Conservation (phyloP, 2,329 filamentous ascomycete genomes). For the Bipolaris sorokiniana region DNA sequence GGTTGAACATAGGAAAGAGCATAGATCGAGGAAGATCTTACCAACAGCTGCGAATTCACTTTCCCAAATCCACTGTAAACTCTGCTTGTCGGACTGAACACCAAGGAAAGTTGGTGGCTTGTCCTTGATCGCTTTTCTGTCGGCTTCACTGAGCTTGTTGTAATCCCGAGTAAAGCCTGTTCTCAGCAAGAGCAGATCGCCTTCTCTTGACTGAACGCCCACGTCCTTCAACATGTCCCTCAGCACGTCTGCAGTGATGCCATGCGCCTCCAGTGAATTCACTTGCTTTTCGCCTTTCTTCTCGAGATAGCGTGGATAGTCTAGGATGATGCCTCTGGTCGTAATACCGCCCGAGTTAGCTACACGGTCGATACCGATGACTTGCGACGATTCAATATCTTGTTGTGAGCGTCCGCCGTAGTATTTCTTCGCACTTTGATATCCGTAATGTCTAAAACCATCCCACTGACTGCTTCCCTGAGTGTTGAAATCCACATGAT, state of each 20-base stretch:
- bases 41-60: constrained; percentile 53
- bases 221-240: constrained; percentile 46
- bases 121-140: constrained; percentile 36
- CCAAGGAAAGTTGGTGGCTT: constrained; percentile 48
- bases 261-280: constrained; percentile 29
- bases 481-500: constrained; percentile 48
- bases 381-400: constrained; percentile 46
- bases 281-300: constrained; percentile 27
- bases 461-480: constrained; percentile 50
- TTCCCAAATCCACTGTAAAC: constrained; percentile 56
- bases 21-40: constrained; percentile 2
- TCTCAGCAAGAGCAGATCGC: constrained; percentile 39
- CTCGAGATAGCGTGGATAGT: constrained; percentile 40
- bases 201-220: constrained; percentile 42
- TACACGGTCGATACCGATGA: constrained; percentile 53
- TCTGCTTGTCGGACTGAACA: constrained; percentile 47
- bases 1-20: background rate
- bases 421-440: constrained; percentile 51
- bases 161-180: constrained; percentile 50
- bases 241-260: constrained; percentile 30
- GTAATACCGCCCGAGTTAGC: constrained; percentile 40
- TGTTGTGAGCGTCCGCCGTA: constrained; percentile 52
- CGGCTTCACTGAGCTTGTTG: constrained; percentile 28
- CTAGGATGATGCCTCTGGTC: constrained; percentile 38
- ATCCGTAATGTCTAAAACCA: constrained; percentile 51